phyloP scores from a whole-genome alignment of 2,329 filamentous ascomycete genomes.

The Paecilomyces sp. region DNA sequence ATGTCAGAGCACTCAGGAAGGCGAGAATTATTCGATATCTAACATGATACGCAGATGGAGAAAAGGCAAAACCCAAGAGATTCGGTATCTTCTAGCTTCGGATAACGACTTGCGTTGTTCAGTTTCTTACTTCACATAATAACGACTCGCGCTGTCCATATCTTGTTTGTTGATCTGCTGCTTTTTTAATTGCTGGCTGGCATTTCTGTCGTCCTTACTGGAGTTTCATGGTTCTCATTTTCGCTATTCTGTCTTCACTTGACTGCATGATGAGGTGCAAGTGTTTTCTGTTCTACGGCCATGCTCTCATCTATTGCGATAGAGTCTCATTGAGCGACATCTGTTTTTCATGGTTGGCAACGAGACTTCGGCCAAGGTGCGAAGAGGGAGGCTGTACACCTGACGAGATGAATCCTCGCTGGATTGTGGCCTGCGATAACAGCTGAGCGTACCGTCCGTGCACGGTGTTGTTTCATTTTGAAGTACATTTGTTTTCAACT shows the following conservation, averaged over 20 bases:
- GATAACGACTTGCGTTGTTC: background rate
- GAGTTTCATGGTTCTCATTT: background rate
- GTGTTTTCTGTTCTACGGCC: background rate
- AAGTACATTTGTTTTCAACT: background rate
- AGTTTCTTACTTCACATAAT: background rate
- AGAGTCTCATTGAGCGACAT: background rate
- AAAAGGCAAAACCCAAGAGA: background rate
- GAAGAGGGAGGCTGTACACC: background rate
- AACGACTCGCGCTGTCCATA: background rate
- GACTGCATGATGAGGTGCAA: background rate
- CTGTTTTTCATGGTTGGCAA: background rate
- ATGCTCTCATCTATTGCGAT: background rate
- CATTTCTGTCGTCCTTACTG: background rate
- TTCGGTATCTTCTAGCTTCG: background rate
- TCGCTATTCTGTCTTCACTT: background rate
- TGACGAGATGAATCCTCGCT: background rate
- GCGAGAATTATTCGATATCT: background rate
- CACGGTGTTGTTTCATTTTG: background rate
- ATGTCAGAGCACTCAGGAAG: background rate
- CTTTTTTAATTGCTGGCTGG: background rate
- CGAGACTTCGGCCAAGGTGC: background rate
- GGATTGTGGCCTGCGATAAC: background rate
- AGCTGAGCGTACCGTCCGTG: background rate
- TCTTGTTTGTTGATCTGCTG: background rate
- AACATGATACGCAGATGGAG: background rate